These are phyloP conservation scores for Hyaloscypha finlandica DNA, from an alignment of 495 filamentous ascomycete species.

Conservation along the genomic window DNA sequence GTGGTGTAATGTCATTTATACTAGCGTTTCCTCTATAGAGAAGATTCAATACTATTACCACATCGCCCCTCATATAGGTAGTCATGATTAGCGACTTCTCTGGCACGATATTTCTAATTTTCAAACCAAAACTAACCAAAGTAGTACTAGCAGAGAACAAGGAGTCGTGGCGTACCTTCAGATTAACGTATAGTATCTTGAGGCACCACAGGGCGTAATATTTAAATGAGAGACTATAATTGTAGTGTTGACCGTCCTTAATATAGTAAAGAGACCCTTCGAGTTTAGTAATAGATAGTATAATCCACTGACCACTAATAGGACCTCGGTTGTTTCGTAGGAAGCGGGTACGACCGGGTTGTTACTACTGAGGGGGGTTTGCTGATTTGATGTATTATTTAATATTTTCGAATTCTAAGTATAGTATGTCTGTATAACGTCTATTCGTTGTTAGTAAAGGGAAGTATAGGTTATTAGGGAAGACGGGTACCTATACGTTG, in stretches of 20 bases:
- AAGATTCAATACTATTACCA: neutral
- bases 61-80: neutral
- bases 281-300: neutral
- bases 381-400: too few species aligned
- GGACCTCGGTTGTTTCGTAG: too few species aligned
- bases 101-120: neutral
- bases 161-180: neutral
- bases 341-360: too few species aligned
- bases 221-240: constrained; percentile 1
- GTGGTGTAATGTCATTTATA: constrained; percentile 7
- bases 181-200: neutral
- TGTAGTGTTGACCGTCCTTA: neutral
- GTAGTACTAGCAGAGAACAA: neutral
- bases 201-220: constrained; percentile 10
- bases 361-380: too few species aligned
- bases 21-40: neutral
- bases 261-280: neutral
- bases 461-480: neutral
- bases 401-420: too few species aligned
- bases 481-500: neutral
- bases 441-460: too few species aligned
- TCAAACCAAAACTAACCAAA: neutral
- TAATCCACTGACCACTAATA: too few species aligned
- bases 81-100: neutral
- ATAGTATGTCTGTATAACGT: too few species aligned